Base-by-base conservation (phyloP, 2,329 filamentous ascomycete species). In the Macrophomina tecta region DNA sequence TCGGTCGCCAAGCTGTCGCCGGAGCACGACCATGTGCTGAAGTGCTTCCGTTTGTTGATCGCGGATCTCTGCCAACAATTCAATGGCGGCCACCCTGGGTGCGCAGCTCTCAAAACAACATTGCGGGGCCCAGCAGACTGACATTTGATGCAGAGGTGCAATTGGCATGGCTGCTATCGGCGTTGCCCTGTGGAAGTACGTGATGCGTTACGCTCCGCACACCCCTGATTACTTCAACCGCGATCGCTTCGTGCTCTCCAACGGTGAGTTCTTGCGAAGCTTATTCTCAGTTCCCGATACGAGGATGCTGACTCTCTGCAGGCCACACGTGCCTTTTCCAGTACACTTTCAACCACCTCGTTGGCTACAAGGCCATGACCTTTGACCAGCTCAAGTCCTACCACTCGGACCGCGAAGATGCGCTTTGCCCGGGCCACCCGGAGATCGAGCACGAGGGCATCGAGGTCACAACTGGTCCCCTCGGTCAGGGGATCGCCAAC, bases 1-100 rank as follows among this genome's bases (percentile, higher is more conserved):
- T 45, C 65, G 14, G 58, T 63, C 23, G 63, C 68, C 32, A 72
- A 69, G 34, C 64, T 75, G 14, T 73, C 73, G 38, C 61, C 69
- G 11, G 73, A 76, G 51, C 79, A 82, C 69, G 82, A 87, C 58
- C 73, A 85, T 23, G 86, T 89, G 1, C 76, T 91, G 61, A 84
- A 83, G 70, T 86, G 85, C 5, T 90, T 90, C 73, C 82, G 89
- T 65, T 79, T 85, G 60, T 77, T 91, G 36, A 88, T 91, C 67
- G 87, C 89, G 52, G 89, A 91, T 73, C 77, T 91, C 3, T 91
- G 88, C 72, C 84, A 91, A 74, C 89, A 91, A 70, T 91, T 90
- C 76, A 86, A 86, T 69, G 88, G 88, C 42, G 89, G 89, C 0
- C 89, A 91, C 73, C 89, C 89, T 18, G 89, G 89, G 85, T 89